phyloP scores from a whole-genome alignment of 805 yeast genomes.

The Suhomyces faveliae region DNA sequence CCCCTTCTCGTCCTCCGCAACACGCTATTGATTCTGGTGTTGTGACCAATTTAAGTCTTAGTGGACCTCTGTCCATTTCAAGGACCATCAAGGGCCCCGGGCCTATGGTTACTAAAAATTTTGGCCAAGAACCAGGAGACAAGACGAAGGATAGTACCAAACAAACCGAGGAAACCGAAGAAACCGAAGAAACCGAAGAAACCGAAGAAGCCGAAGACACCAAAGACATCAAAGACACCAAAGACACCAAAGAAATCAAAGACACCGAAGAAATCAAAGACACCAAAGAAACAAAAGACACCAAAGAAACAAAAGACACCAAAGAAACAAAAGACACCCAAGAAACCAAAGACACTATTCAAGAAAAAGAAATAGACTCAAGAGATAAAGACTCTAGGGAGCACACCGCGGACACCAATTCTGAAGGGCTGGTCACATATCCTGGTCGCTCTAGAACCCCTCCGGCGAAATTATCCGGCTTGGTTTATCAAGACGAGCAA shows the following conservation, averaged over 20 bases:
- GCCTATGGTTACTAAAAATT: not conserved
- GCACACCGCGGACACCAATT: too few species aligned
- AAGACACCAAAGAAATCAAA: too few species aligned
- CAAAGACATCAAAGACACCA: not conserved
- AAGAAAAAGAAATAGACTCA: too few species aligned
- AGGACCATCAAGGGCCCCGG: not conserved
- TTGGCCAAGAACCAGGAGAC: too few species aligned
- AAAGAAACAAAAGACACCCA: too few species aligned
- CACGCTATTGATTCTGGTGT: not conserved
- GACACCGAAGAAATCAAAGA: too few species aligned
- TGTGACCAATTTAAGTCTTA: not conserved
- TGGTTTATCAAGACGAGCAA: constrained; percentile 8
- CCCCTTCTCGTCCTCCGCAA: not conserved
- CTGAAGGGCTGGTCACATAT: too few species aligned
- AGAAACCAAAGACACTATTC: too few species aligned
- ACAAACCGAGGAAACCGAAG: not conserved
- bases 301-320: too few species aligned
- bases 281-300: too few species aligned
- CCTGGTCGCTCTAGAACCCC: not conserved
- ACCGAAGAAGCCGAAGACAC: not conserved
- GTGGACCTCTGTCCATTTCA: not conserved
- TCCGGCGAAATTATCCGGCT: not conserved
- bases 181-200: not conserved
- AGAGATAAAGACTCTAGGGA: too few species aligned
- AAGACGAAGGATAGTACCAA: too few species aligned